Conservation (phyloP, 192 early-diverging fungal species). For the Spinellus fusiger region DNA sequence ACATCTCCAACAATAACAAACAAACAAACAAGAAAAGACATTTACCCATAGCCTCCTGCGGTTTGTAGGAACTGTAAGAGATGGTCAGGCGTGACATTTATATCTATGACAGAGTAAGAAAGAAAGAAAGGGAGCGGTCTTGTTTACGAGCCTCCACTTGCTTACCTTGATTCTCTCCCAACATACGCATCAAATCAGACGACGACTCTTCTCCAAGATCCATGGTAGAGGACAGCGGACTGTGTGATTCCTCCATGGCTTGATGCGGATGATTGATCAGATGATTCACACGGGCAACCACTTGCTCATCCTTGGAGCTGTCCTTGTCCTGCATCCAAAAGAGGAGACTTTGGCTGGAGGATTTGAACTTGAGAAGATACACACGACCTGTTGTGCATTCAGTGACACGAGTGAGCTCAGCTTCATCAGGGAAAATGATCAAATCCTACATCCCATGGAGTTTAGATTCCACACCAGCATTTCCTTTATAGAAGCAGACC, state of each 20-base stretch:
- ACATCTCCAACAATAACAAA: no score
- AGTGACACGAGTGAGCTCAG: slow-evolving; percentile 46
- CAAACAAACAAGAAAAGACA: no score
- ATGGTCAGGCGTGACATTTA: slow-evolving; percentile 22
- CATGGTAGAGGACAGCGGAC: neutral
- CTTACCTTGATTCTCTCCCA: slow-evolving; percentile 3
- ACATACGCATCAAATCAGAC: slow-evolving; percentile 22
- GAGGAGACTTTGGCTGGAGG: slow-evolving; percentile 70
- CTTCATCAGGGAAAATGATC: slow-evolving; percentile 76
- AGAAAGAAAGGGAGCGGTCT: no score
- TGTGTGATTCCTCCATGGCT: slow-evolving; percentile 22
- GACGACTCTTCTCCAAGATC: slow-evolving; percentile 10
- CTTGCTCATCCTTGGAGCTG: slow-evolving; percentile 48
- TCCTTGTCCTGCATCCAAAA: slow-evolving; percentile 80
- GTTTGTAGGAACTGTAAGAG: slow-evolving; percentile 33
- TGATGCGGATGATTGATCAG: slow-evolving; percentile 46
- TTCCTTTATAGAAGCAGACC: neutral
- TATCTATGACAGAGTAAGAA: no score
- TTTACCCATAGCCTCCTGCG: slow-evolving; percentile 27
- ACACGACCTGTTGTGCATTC: slow-evolving; percentile 66
- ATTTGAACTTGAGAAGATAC: slow-evolving; percentile 74
- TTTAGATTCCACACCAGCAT: neutral
- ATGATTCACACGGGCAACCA: slow-evolving; percentile 52
- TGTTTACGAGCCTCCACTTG: no score
- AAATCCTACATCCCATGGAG: slow-evolving; percentile 39